phyloP scores from a whole-genome alignment of 495 filamentous ascomycete genomes.

The Schizothecium vesticola region DNA sequence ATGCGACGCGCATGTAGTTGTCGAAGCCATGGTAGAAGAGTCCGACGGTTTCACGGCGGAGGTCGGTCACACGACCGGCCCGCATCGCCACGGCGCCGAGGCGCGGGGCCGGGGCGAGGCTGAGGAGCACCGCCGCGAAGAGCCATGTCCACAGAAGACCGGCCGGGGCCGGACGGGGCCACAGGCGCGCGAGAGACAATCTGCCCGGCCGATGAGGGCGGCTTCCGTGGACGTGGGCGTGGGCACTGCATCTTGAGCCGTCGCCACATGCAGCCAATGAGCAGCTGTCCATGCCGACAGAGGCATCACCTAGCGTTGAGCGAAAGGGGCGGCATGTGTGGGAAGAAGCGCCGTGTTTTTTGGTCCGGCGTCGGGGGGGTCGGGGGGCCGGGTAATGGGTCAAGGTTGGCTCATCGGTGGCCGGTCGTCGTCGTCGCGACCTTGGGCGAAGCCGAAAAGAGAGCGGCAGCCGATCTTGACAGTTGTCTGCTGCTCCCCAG shows the following conservation, averaged over 20 bases:
- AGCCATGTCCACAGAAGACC: slow-evolving; percentile 6
- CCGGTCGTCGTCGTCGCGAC: not conserved
- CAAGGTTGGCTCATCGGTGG: not conserved
- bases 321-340: slow-evolving; percentile 33
- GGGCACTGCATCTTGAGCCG: slow-evolving; percentile 15
- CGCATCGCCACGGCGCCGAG: slow-evolving; percentile 43
- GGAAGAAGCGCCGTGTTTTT: not conserved
- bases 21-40: slow-evolving; percentile 98
- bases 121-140: slow-evolving; percentile 2
- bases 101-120: slow-evolving; percentile 25
- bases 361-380: not conserved
- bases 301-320: slow-evolving; percentile 39
- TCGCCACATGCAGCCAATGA: slow-evolving; percentile 16
- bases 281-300: slow-evolving; percentile 35
- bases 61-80: slow-evolving; percentile 41
- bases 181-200: not conserved
- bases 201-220: not conserved
- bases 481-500: not conserved
- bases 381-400: not conserved
- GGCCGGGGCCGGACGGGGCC: not conserved
- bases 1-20: slow-evolving; percentile 89
- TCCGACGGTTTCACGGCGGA: slow-evolving; percentile 70
- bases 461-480: not conserved
- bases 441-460: not conserved
- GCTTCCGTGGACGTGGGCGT: no score